Evolutionary conservation across 352 stramenopile species (phyloP), one percentile per base, ranked within the genome.

Genomic region (Pythium utonaiense): DNA sequence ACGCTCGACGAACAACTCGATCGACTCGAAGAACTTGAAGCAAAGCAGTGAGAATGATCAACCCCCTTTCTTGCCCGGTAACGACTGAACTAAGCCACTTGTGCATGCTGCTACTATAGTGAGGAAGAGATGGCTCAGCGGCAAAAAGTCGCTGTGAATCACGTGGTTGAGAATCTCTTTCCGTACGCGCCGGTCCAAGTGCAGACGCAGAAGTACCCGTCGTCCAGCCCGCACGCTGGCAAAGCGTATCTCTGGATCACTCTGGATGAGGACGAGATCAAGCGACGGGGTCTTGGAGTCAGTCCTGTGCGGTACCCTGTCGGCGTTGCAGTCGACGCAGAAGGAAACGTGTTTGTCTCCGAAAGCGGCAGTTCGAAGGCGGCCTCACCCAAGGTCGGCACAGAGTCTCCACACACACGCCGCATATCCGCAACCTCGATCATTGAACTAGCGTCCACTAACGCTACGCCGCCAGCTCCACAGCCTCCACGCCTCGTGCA

Each of bases 151-250:
- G 80, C 78, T 2, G 78, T 91, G 51, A 64, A 62, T 0, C 83
- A 93, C 36, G 78, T 88, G 6, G 83, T 93, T 6, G 80, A 86
- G 52, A 89, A 93, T 52, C 69, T 93, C 22, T 93, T 88, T 34
- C 74, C 83, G 21, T 93, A 91, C 56, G 81, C 80, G 17, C 83
- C 83, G 4, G 83, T 93, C 51, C 67, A 66, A n/a, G 80, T 91
- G 28, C 71, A 91, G 65, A 80, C 79, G 28, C 79, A 93, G 66
- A 80, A 78, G 66, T 88, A 88, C 50, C 78, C 77, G n/a, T 53
- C 62, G 7, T 60, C 48, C 0, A 89, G 79, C 16, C 64, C 79
- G 1, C 77, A 89, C 38, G 78, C 83, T 13, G 80, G 80, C 0
- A 71, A 92, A 36, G 71, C 72, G 6, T 93, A 90, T 34, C 64